Base-by-base conservation (phyloP, 331 rosid genomes). In the Erythrophleum ivorense region DNA sequence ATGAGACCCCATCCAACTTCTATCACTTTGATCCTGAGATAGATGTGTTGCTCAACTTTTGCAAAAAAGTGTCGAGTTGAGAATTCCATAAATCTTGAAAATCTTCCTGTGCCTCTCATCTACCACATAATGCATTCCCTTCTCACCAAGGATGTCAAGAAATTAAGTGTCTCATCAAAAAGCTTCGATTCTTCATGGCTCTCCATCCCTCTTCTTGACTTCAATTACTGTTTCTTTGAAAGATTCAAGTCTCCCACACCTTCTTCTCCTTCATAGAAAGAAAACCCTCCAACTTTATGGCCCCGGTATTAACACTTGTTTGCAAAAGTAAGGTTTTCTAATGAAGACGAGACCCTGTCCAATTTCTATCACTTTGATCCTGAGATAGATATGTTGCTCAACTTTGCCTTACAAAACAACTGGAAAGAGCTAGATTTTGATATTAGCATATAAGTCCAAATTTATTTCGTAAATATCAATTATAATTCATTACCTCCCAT, bases 1-100 rank as follows among this genome's bases (percentile, higher is more conserved):
- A 9, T 0, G 2, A 8, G 0, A 0, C 0, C 0, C 5, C 6
- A 1, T 5, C 41, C 38, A 13, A 10, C 12, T 1, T 1, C 1
- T 13, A 29, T 1, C 15, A 1, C 13, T 13, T 11, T 6, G 43
- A 2, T 2, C 2, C 15, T 2, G 7, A 31, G 7, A 3, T 62
- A 0, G 14, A 62, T 1, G 3, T 1, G 0, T 13, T 62, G 15
- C 7, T 62, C 6, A 4, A 13, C 18, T 62, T 62, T 2, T 24
- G 29, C 29, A 24, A 24, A 24, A 24, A 24, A 24, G 29, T 24
- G 29, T 24, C 29, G 29, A 24, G 29, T 24, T 24, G 29, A 24
- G 29, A 24, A 24, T 24, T 24, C 29, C 29, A 24, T 24, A 24
- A 24, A 24, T 24, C 29, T 24, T 24, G 29, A 24, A 24, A 24